Evolutionary conservation across 2,329 filamentous ascomycete genomes (phyloP).

Genomic region (Fusarium multiceps): DNA sequence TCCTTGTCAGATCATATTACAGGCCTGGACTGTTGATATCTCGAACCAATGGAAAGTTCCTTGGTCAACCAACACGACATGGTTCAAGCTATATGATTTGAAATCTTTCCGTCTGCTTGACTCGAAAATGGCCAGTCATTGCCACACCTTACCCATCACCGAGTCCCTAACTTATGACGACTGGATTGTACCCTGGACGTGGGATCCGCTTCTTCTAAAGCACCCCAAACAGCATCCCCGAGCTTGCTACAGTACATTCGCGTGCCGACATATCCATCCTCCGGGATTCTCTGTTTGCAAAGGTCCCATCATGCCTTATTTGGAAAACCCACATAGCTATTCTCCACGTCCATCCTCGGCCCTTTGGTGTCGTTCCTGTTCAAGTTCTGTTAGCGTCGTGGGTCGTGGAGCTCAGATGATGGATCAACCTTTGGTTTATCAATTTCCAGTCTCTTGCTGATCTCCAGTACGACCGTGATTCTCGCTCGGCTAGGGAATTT

Average conservation of each 20-base stretch:
- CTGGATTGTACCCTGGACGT: conserved; percentile 18
- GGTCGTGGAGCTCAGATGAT: conserved; percentile 23
- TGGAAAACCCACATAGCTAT: conserved; percentile 21
- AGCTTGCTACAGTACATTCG: conserved; percentile 8
- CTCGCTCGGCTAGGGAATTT: not conserved
- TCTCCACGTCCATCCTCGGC: conserved; percentile 22
- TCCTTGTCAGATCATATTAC: not conserved
- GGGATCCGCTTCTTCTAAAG: conserved; percentile 23
- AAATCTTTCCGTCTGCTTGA: conserved; percentile 22
- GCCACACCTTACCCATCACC: conserved; percentile 27
- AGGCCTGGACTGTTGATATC: not conserved
- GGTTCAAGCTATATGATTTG: conserved; percentile 1
- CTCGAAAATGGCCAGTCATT: conserved; percentile 15
- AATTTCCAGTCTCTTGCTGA: conserved; percentile 22
- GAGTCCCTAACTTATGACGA: conserved; percentile 21
- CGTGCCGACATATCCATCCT: conserved; percentile 39
- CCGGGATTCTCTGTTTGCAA: conserved; percentile 11
- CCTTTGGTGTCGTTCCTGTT: conserved; percentile 26
- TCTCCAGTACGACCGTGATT: conserved; percentile 1
- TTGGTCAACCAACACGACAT: not conserved
- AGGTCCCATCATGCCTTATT: conserved; percentile 27
- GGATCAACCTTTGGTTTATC: conserved; percentile 9
- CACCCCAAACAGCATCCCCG: conserved; percentile 13
- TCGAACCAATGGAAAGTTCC: not conserved
- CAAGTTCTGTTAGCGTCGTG: conserved; percentile 31